Conservation (phyloP, 208 protist species). For the Endotrypanum monterogeii region DNA sequence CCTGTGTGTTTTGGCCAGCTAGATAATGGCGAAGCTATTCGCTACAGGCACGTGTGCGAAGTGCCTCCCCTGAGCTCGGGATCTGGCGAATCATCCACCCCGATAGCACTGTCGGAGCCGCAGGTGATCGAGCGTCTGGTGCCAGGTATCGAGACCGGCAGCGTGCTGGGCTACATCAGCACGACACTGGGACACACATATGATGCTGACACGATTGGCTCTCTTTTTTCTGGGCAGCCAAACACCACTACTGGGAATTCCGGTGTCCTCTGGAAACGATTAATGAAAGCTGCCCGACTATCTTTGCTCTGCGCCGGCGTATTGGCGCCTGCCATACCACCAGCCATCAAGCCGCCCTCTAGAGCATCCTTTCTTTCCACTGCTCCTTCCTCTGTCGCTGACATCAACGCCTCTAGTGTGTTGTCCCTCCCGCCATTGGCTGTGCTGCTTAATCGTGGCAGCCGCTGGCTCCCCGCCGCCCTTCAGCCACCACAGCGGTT, state of each 20-base stretch:
- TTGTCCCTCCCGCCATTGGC: conserved; percentile 15
- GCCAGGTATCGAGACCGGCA: conserved; percentile 5
- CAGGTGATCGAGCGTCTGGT: conserved; percentile 26
- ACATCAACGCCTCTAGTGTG: conserved; percentile 6
- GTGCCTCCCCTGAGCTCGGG: conserved; percentile 41
- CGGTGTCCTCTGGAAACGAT: conserved; percentile 13
- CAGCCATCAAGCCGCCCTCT: neutral
- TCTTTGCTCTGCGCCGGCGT: conserved; percentile 21
- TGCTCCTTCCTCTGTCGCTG: neutral
- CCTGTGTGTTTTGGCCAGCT: conserved; percentile 69
- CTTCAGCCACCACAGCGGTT: conserved; percentile 79
- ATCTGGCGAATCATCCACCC: conserved; percentile 20
- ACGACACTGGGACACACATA: conserved; percentile 12
- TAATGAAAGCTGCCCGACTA: conserved; percentile 11
- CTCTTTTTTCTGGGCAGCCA: conserved; percentile 3
- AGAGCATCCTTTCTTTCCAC: neutral
- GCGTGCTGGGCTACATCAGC: conserved; percentile 28
- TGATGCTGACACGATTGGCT: conserved; percentile 13
- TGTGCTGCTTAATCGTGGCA: conserved; percentile 29
- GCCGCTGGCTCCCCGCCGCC: conserved; percentile 58
- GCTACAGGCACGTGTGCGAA: conserved; percentile 49
- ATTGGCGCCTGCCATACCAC: conserved; percentile 18
- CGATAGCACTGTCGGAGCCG: conserved; percentile 12
- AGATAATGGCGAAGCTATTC: conserved; percentile 56
- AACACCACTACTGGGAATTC: neutral